Base-by-base conservation (phyloP, 768 basidiomycete species). In the Paxillus rubicundulus region DNA sequence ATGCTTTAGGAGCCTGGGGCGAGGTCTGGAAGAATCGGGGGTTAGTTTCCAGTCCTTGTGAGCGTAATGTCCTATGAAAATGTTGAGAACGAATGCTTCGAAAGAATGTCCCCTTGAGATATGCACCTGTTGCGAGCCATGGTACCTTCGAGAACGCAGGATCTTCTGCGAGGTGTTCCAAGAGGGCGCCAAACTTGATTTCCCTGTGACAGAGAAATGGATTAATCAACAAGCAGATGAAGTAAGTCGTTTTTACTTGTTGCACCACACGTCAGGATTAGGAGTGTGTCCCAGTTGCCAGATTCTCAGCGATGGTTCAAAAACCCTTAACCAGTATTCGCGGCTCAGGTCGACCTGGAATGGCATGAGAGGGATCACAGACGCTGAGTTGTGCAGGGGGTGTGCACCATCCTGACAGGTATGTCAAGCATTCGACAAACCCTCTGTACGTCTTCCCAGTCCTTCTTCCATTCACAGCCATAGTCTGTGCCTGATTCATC, bases 381-480 rank as follows among this genome's bases (percentile, higher is more conserved):
- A 45, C 40, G 42, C 49, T 13, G 14, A 9, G 30, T 33, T 17
- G 17, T 32, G 40, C 36, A 17, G 17, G 13, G 33, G 7, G 17
- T 5, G 42, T 56, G 34, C 20, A 92, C 92, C 81, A 93, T 76
- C 59, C 76, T 70, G 58, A 84, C 85, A n/a, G 89, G 84, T 34
- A 93, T 80, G 51, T 80, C 89, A 20, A 87, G 77, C 59, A 80
- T 73, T 46, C 72, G 79, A 64, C 92, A 93, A 12, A 97, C 89
- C 16, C 75, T 72, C 61, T 86, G 86, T 1, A 97, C 95, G 66
- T 96, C 92, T 54, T 87, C 82, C 89, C 89, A 97, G 61, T 98
- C 95, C 53, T 84, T 87, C 70, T 98, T 87, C 95, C 95, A 98
- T 67, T 94, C 91, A 60, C 95, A 98, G 3, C 89, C 88, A n/a